Evolutionary conservation across 2,329 filamentous ascomycete species (phyloP).

Genomic region (Penicillium sp.): DNA sequence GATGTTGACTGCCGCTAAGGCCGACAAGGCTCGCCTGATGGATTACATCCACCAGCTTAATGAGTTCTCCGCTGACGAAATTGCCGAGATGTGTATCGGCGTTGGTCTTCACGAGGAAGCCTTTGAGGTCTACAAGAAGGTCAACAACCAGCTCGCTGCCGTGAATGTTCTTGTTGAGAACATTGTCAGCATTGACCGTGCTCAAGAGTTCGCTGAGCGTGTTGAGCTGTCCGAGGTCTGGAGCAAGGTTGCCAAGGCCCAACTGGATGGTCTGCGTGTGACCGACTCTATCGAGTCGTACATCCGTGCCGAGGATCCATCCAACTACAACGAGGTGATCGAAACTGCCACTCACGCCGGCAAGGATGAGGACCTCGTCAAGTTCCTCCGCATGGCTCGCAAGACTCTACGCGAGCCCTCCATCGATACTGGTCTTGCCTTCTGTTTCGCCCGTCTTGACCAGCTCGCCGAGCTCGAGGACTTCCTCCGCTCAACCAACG

Average conservation of each 20-base stretch:
- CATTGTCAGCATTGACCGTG: conserved; percentile 95
- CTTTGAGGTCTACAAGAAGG: conserved; percentile 99
- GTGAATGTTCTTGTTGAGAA: conserved; percentile 93
- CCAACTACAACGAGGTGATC: conserved; percentile 93
- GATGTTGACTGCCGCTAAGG: conserved; percentile 94
- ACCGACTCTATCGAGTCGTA: conserved; percentile 94
- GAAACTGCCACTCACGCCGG: conserved; percentile 93
- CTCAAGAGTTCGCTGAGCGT: conserved; percentile 91
- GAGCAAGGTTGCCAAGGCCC: conserved; percentile 97
- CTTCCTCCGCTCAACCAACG: conserved; percentile 89
- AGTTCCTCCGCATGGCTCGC: conserved; percentile 93
- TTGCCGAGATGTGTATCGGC: conserved; percentile 88
- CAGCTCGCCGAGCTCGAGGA: conserved; percentile 93
- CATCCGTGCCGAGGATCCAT: conserved; percentile 89
- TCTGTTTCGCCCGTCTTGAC: conserved; percentile 88
- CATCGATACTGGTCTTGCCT: conserved; percentile 91
- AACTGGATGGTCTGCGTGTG: conserved; percentile 91
- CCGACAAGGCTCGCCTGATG: conserved; percentile 92
- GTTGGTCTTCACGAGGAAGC: conserved; percentile 95
- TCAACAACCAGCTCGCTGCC: conserved; percentile 81
- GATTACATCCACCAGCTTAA: conserved; percentile 93
- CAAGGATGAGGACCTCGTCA: conserved; percentile 97
- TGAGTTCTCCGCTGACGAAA: conserved; percentile 87
- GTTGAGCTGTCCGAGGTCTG: conserved; percentile 94
- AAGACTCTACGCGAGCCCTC: conserved; percentile 93